phyloP scores from a whole-genome alignment of 192 early-diverging fungal genomes.

The Coemansia sp. region DNA sequence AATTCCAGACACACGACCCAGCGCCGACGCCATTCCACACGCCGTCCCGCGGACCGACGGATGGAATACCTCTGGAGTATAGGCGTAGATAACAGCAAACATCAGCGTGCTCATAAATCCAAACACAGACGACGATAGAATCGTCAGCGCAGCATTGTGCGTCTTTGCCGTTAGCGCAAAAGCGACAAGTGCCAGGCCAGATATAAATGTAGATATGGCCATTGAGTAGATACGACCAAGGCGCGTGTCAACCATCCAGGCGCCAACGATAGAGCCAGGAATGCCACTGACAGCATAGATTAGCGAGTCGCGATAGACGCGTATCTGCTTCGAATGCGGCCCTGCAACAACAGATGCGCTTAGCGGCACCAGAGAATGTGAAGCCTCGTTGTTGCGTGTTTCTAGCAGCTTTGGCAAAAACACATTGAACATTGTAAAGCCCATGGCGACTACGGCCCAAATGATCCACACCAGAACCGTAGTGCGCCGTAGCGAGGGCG shows the following conservation, averaged over 20 bases:
- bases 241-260: conserved; percentile 69
- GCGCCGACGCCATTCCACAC: conserved; percentile 74
- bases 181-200: conserved; percentile 66
- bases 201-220: conserved; percentile 73
- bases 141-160: conserved; percentile 54
- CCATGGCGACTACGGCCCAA: conserved; percentile 76
- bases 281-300: conserved; percentile 77
- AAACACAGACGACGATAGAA: conserved; percentile 63
- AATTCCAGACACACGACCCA: conserved; percentile 75
- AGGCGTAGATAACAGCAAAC: conserved; percentile 86
- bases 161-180: conserved; percentile 65
- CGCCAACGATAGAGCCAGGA: conserved; percentile 76
- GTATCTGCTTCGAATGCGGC: conserved; percentile 40
- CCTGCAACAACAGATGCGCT: conserved; percentile 1
- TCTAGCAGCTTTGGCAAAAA: conserved; percentile 82
- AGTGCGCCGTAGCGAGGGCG: conserved; percentile 59
- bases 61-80: conserved; percentile 88
- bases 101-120: conserved; percentile 72
- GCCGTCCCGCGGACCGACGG: conserved; percentile 77
- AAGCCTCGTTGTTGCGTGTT: conserved; percentile 23
- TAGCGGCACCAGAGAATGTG: background rate
- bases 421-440: conserved; percentile 88
- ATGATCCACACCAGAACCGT: conserved; percentile 76
- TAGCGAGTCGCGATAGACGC: conserved; percentile 74
- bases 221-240: conserved; percentile 82